Base-by-base conservation (phyloP, 108 stramenopile species). In the Cyclotella baltica region DNA sequence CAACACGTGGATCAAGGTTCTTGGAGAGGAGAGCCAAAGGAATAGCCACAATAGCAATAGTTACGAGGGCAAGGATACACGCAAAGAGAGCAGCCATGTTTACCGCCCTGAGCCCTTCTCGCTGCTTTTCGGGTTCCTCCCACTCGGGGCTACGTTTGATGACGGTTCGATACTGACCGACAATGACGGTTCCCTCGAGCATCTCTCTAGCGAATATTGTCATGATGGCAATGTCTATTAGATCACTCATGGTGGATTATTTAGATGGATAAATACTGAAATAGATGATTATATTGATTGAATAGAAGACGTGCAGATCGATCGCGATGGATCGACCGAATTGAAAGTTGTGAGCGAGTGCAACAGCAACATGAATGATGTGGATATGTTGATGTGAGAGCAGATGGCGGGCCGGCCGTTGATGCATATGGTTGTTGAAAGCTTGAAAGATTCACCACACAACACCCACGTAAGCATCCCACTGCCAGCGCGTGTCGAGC, bases 191-290 rank as follows among this genome's bases (percentile, higher is more conserved):
- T 8, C 81, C 92, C 71, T 93, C 92, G 50, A 93, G 81, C 34
- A 88, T 64, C 62, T 93, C 92, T n/a, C 90, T 69, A 16, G 92
- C 90, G 50, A 93, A 93, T 75, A 93, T 93, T 27, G 92, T 93
- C 68, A 77, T 80, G 31, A 84, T 80, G 15, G 83, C 78, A 22
- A 74, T 67, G 51, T 76, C 64, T 52, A 80, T 63, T 53, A 84
- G 55, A n/a, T 61, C 67, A 29, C 51, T 66, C 74, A 75, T 75
- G 74, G 55, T 75, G 23, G 6, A 43, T 30, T 0, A 68, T 4
- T 47, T 19, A 48, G 23, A 4, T 2, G 28, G 25, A n/a, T 5
- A 15, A 55, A 55, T 43, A 43, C 40, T 43, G 40, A 43, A 43
- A 43, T 43, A 43, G 10, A n/a, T n/a, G n/a, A n/a, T n/a, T n/a